phyloP scores from a whole-genome alignment of 768 basidiomycete genomes.

The Daedaleopsis sinensis region DNA sequence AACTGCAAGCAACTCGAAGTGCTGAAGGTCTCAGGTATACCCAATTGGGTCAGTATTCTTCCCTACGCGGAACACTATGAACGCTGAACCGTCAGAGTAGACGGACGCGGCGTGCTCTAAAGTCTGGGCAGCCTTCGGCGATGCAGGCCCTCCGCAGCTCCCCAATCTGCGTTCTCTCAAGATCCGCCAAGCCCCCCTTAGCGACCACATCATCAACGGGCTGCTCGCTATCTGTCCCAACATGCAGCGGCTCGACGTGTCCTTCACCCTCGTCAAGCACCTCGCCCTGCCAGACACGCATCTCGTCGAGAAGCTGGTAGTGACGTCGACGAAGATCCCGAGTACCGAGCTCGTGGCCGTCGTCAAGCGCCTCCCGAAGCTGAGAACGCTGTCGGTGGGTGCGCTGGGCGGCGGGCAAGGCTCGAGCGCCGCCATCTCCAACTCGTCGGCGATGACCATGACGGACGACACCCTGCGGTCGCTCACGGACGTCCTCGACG shows the following conservation, averaged over 20 bases:
- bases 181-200: conserved; percentile 54
- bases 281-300: conserved; percentile 23
- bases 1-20: conserved; percentile 48
- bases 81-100: conserved; percentile 33
- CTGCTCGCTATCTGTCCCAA: conserved; percentile 52
- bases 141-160: conserved; percentile 33
- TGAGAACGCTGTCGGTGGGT: conserved; percentile 58
- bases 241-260: conserved; percentile 59
- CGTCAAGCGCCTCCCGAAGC: conserved; percentile 40
- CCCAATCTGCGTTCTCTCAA: conserved; percentile 55
- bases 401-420: conserved; percentile 56
- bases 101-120: conserved; percentile 59
- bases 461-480: conserved; percentile 49
- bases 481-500: conserved; percentile 45
- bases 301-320: conserved; percentile 61
- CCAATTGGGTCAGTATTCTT: conserved; percentile 53
- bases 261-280: conserved; percentile 60
- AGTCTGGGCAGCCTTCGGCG: conserved; percentile 35
- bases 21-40: conserved; percentile 64
- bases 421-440: conserved; percentile 45
- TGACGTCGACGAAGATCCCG: conserved; percentile 57
- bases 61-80: background rate
- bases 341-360: conserved; percentile 43
- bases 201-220: conserved; percentile 48
- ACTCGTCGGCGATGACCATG: conserved; percentile 56